Base-by-base conservation (phyloP, 805 yeast species). In the Candida ascalaphidarum region DNA sequence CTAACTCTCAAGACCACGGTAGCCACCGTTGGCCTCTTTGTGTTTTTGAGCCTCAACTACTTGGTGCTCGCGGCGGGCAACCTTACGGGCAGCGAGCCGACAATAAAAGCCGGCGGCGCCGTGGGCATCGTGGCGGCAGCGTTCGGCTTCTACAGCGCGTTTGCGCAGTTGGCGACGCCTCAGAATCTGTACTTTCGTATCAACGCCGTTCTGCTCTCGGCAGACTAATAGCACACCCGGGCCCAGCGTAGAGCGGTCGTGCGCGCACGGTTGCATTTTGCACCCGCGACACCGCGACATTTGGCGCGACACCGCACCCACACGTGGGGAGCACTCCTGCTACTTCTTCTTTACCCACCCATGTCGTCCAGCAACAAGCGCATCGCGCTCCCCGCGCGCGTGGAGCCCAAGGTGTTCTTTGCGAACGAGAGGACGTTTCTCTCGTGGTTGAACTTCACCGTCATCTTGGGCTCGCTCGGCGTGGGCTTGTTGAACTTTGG, bases 401-500 rank as follows among this genome's bases (percentile, higher is more conserved):
- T 92, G 14, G 99, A 92, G 61, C 99, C 99, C 41, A 92, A 92
- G 60, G 98, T 92, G 16, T 92, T 94, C 65, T 92, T 92, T 50
- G 98, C 98, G 51, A 92, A 92, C 53, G 99, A 92, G 63, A 83
- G 99, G 68, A 92, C 99, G 2, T 92, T 92, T 52, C 70, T 92
- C 35, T 89, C 97, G 27, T 92, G 99, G 99, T 73, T 92, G 48
- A 94, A 94, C 59, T 92, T 92, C 69, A 92, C 99, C n/a, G 96
- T 92, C 34, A 84, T 94, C 50, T 69, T 92, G 36, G 98, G 99
- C 17, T 94, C 96, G 25, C 69, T 92, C 34, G 97, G 96, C 36
- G 88, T 92, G 33, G 99, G 98, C 28, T 68, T 92, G 46, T 71
- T 92, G 43, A 92, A 92, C 63, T 92, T 92, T 55, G 98, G 99